Conservation (phyloP, 768 basidiomycete species). For the Mycena maculata region DNA sequence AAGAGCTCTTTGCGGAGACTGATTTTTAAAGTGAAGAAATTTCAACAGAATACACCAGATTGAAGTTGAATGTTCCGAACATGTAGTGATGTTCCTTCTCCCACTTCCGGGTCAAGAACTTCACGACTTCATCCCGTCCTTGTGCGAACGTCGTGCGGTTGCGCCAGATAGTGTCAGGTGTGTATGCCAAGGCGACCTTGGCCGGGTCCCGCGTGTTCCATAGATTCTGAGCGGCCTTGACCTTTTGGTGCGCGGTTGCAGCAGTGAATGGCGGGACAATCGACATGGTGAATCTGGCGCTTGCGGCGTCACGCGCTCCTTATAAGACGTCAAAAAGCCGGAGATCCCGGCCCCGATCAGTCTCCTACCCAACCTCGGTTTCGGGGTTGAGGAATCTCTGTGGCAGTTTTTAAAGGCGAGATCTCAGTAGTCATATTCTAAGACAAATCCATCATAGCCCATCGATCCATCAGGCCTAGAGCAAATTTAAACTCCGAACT, state of each 20-base stretch:
- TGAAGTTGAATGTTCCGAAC: slow-evolving; percentile 4
- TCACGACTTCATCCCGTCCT: slow-evolving; percentile 56
- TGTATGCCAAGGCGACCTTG: slow-evolving; percentile 60
- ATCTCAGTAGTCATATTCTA: too few species aligned
- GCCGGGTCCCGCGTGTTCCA: slow-evolving; percentile 43
- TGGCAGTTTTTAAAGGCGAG: too few species aligned
- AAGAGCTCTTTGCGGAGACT: slow-evolving; percentile 65
- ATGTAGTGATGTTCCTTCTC: slow-evolving; percentile 60
- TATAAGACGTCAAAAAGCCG: too few species aligned
- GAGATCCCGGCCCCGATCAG: too few species aligned
- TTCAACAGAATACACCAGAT: not conserved
- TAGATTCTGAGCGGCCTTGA: slow-evolving; percentile 32
- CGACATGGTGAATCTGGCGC: too few species aligned
- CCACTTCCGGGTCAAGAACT: slow-evolving; percentile 66
- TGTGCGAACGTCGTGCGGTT: slow-evolving; percentile 63
- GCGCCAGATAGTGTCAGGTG: slow-evolving; percentile 64
- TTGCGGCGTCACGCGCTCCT: too few species aligned
- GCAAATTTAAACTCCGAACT: too few species aligned
- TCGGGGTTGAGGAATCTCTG: too few species aligned
- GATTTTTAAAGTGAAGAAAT: not conserved
- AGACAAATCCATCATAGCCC: too few species aligned
- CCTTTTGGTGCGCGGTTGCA: slow-evolving; percentile 27
- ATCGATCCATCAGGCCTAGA: too few species aligned
- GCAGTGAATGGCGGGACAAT: slow-evolving; percentile 34
- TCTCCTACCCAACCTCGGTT: too few species aligned